Conservation (phyloP, 2,329 filamentous ascomycete genomes). For the Xylariales sp. region DNA sequence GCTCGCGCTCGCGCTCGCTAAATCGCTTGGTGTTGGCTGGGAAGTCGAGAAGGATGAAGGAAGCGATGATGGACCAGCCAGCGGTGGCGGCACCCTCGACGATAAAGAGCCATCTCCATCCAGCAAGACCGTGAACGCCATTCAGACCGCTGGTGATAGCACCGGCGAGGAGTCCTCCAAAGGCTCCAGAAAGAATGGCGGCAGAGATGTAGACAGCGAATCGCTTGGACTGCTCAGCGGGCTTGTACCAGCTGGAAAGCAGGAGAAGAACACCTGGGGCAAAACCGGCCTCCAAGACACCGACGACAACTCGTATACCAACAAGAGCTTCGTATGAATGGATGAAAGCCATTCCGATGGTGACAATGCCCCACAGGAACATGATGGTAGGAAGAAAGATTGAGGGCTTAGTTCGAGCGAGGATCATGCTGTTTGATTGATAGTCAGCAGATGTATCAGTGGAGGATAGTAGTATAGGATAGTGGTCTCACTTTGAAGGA, state of each 20-base stretch:
- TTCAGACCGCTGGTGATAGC: conserved; percentile 53
- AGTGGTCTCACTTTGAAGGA: conserved; percentile 51
- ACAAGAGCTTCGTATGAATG: conserved; percentile 21
- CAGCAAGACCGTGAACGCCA: conserved; percentile 41
- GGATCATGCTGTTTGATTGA: conserved; percentile 48
- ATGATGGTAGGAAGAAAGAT: conserved; percentile 66
- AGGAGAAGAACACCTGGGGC: conserved; percentile 57
- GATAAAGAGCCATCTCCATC: conserved; percentile 54
- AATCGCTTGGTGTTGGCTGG: conserved; percentile 5
- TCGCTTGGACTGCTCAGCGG: conserved; percentile 24
- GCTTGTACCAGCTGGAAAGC: conserved; percentile 63
- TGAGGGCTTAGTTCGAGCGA: conserved; percentile 58
- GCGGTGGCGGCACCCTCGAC: conserved; percentile 63
- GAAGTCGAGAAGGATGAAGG: conserved; percentile 35
- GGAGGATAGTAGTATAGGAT: too few relatives aligned
- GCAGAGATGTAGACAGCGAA: conserved; percentile 67
- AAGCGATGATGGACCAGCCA: conserved; percentile 29
- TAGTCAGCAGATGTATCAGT: too few relatives aligned
- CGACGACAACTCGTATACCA: conserved; percentile 41
- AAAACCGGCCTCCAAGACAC: conserved; percentile 55
- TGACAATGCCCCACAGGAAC: conserved; percentile 36
- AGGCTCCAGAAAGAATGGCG: conserved; percentile 64
- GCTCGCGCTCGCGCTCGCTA: conserved; percentile 10
- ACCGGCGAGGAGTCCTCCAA: conserved; percentile 58
- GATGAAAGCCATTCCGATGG: conserved; percentile 23